A percentile compares a stretch with the other conserved stretches of the same genome.
These are phyloP conservation scores for Aspergillus eucalypticola DNA, from an alignment of 2,329 filamentous ascomycete genomes.

Conservation along the genomic window DNA sequence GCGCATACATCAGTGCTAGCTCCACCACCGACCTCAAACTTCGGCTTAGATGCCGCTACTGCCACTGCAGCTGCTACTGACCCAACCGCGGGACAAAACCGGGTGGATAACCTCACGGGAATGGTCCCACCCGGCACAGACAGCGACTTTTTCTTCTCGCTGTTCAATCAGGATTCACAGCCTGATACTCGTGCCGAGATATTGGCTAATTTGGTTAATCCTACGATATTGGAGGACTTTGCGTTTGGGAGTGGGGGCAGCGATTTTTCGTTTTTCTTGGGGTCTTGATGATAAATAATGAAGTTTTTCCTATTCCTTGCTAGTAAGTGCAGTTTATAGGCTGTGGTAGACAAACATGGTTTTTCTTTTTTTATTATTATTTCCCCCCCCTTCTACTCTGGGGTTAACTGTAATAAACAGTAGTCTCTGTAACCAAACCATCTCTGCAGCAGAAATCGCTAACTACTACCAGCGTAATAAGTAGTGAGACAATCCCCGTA, in stretches of 20 bases:
- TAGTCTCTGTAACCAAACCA: too few species aligned
- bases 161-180: conserved; percentile 21
- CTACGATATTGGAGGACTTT: conserved; percentile 26
- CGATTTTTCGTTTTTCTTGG: conserved; percentile 19
- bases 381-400: too few species aligned
- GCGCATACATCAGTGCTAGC: not conserved
- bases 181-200: conserved; percentile 23
- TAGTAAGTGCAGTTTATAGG: too few species aligned
- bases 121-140: not conserved
- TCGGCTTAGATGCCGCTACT: not conserved
- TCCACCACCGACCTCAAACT: not conserved
- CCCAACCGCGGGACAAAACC: not conserved
- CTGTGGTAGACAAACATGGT: too few species aligned
- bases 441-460: too few species aligned
- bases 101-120: not conserved
- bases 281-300: not conserved
- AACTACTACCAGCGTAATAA: too few species aligned
- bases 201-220: conserved; percentile 26
- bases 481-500: too few species aligned
- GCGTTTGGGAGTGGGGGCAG: conserved; percentile 24
- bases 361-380: too few species aligned
- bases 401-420: too few species aligned
- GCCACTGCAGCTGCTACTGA: not conserved
- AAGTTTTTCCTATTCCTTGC: too few species aligned
- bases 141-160: conserved; percentile 21